phyloP scores from a whole-genome alignment of 2,329 filamentous ascomycete genomes.

The Nigrograna mackinnonii region DNA sequence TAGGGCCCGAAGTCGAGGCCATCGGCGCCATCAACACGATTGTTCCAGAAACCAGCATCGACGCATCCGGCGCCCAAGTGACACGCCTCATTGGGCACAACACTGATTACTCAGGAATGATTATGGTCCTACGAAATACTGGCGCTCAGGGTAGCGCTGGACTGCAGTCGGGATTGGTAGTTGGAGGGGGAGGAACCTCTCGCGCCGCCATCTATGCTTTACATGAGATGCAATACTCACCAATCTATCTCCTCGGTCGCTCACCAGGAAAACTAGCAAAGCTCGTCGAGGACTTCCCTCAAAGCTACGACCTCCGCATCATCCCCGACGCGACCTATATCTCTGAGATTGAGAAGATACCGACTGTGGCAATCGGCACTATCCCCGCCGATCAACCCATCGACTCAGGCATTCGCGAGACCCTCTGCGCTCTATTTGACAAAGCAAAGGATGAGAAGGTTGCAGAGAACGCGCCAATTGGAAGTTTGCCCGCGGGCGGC shows the following conservation, averaged over 20 bases:
- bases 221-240: slow-evolving; percentile 78
- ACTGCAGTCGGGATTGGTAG: slow-evolving; percentile 70
- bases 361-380: slow-evolving; percentile 80
- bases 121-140: slow-evolving; percentile 71
- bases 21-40: slow-evolving; percentile 98
- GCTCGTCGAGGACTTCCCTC: slow-evolving; percentile 74
- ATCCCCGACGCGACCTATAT: slow-evolving; percentile 56
- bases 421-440: slow-evolving; percentile 61
- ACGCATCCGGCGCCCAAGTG: slow-evolving; percentile 44
- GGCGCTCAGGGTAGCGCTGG: slow-evolving; percentile 50
- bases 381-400: slow-evolving; percentile 88
- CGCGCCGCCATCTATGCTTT: slow-evolving; percentile 90
- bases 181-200: slow-evolving; percentile 90
- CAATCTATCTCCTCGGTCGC: slow-evolving; percentile 86
- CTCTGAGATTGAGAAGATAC: slow-evolving; percentile 50
- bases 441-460: slow-evolving; percentile 26
- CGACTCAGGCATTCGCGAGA: slow-evolving; percentile 69
- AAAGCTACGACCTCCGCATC: slow-evolving; percentile 67
- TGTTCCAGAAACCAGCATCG: slow-evolving; percentile 58
- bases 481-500: slow-evolving; percentile 22
- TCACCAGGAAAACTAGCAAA: slow-evolving; percentile 68
- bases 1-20: slow-evolving; percentile 75
- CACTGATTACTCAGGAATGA: slow-evolving; percentile 95
- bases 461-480: slow-evolving; percentile 20
- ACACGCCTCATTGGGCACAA: slow-evolving; percentile 78